Conservation (phyloP, 2,329 filamentous ascomycete genomes). For the Tolypocladium amazonense region DNA sequence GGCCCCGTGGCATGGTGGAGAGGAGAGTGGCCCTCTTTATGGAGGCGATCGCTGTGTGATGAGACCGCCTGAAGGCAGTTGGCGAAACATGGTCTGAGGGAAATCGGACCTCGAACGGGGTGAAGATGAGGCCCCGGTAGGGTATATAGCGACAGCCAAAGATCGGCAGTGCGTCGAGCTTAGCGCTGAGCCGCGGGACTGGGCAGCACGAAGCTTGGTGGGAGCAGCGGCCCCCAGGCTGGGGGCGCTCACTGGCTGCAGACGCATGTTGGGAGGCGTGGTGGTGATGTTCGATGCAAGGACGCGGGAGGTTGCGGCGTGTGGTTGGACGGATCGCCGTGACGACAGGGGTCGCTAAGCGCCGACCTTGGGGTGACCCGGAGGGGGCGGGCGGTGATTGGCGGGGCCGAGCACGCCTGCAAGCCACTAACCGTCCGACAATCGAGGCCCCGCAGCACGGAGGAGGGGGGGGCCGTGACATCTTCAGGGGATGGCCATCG, state of each 20-base stretch:
- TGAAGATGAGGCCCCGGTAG: conserved; percentile 30
- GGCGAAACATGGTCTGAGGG: conserved; percentile 41
- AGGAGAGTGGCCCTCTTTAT: conserved; percentile 17
- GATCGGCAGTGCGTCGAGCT: conserved; percentile 30
- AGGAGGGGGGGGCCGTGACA: not conserved
- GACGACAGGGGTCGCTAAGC: conserved; percentile 26
- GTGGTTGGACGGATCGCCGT: conserved; percentile 30
- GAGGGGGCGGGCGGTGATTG: conserved; percentile 11
- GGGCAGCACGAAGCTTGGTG: not conserved
- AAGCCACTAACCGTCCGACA: not conserved
- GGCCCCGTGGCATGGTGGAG: conserved; percentile 30
- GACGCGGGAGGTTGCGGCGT: conserved; percentile 4
- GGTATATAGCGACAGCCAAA: conserved; percentile 51
- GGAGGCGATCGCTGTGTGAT: conserved; percentile 21
- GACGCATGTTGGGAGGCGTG: conserved; percentile 2
- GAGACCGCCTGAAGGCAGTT: conserved; percentile 31
- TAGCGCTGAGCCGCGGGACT: conserved; percentile 6
- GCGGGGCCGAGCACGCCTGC: conserved; percentile 1
- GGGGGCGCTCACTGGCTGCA: not conserved
- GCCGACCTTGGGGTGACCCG: conserved; percentile 15
- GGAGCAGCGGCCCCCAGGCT: not conserved
- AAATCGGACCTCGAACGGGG: conserved; percentile 27
- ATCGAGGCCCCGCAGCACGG: not conserved
- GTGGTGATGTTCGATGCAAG: conserved; percentile 5
- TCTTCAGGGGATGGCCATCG: not conserved